These are phyloP conservation scores for Thymus mandschuricus DNA, from an alignment of 257 asterid species.

Conservation along the genomic window DNA sequence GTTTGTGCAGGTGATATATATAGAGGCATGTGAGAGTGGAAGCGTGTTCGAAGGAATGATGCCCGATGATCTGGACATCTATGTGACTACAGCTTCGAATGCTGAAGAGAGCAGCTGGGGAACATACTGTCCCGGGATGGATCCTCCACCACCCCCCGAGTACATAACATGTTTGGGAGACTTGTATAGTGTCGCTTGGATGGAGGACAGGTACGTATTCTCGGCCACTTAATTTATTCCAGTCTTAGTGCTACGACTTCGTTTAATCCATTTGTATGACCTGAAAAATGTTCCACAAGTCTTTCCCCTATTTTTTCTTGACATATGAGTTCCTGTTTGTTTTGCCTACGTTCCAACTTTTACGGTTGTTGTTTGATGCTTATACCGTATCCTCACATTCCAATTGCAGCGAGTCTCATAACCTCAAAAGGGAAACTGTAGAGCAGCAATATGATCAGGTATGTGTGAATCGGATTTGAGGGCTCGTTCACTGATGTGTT, in stretches of 20 bases:
- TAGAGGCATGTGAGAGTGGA: constrained; percentile 95
- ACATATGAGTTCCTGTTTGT: no score
- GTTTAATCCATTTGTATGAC: neutral
- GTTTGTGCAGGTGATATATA: constrained; percentile 62
- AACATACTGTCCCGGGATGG: constrained; percentile 76
- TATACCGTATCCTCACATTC: neutral
- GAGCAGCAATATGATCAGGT: constrained; percentile 75
- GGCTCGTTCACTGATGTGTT: neutral
- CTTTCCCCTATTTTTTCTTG: no score
- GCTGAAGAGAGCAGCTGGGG: constrained; percentile 96
- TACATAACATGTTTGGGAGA: constrained; percentile 86
- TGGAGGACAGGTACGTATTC: constrained; percentile 80
- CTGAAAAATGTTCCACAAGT: no score
- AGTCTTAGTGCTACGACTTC: neutral
- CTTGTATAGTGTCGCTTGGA: constrained; percentile 92
- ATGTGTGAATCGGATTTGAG: neutral
- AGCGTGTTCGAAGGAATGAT: constrained; percentile 84
- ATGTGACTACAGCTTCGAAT: constrained; percentile 84
- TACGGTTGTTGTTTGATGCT: neutral
- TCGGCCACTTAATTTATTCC: neutral
- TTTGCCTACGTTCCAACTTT: no score
- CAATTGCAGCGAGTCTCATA: constrained; percentile 70
- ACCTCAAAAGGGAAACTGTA: constrained; percentile 72
- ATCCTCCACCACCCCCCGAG: constrained; percentile 70
- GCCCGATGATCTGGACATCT: constrained; percentile 73